These are phyloP conservation scores for Nicotiana attenuata DNA, from an alignment of 257 asterid genomes.

Conservation along the genomic window DNA sequence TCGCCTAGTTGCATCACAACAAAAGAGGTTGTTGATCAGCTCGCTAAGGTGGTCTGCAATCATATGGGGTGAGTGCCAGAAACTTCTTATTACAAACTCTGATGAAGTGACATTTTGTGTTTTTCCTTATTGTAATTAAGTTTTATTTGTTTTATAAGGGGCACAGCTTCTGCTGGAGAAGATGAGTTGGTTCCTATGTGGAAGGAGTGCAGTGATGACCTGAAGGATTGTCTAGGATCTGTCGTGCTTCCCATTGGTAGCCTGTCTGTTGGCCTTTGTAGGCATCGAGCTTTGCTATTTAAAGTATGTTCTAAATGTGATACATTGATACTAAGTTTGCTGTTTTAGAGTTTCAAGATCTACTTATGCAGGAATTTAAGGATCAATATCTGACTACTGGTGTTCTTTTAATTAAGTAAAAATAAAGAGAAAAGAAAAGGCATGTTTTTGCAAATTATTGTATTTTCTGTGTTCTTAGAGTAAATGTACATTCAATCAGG, in stretches of 20 bases:
- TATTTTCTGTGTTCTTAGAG: neutral
- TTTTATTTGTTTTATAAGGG: slow-evolving; percentile 47
- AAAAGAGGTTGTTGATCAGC: slow-evolving; percentile 81
- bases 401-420: neutral
- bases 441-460: neutral
- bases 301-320: slow-evolving; percentile 46
- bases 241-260: slow-evolving; percentile 83
- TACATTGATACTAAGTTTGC: neutral
- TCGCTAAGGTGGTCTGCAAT: slow-evolving; percentile 90
- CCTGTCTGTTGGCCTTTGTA: slow-evolving; percentile 72
- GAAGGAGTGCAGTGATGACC: slow-evolving; percentile 80
- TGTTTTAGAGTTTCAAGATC: neutral
- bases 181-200: slow-evolving; percentile 54
- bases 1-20: slow-evolving; percentile 60
- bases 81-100: slow-evolving; percentile 13
- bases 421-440: neutral
- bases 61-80: slow-evolving; percentile 81
- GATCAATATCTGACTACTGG: neutral
- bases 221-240: slow-evolving; percentile 84
- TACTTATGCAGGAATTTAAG: neutral
- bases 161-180: slow-evolving; percentile 59
- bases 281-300: slow-evolving; percentile 85
- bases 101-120: neutral
- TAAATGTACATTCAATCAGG: neutral
- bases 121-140: slow-evolving; percentile 20